Base-by-base conservation (phyloP, 2,329 filamentous ascomycete species). In the Aspergillus sp. region DNA sequence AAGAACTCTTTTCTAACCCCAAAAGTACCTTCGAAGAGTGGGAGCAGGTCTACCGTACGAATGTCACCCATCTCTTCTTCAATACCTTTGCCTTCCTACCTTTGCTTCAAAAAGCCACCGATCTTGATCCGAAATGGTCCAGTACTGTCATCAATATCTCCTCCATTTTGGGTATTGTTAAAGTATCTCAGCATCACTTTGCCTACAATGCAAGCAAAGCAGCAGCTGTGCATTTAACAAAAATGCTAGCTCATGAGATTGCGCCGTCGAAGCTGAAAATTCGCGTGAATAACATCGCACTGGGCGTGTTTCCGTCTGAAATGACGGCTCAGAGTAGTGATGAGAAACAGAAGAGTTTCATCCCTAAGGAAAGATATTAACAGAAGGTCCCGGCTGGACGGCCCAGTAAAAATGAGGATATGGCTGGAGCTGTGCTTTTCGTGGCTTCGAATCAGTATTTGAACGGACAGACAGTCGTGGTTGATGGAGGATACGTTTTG, bases 171-270 rank as follows among this genome's bases (percentile, higher is more conserved):
- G 82, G 78, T 2, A 82, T 87, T 51, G 85, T 88, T 69, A 81
- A 84, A 55, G 73, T 76, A 44, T 74, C 81, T 0, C 81, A 86
- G 7, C 82, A 83, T 19, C 85, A 87, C 28, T 88, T 81, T 66
- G 79, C 80, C 0, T 90, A 90, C 64, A 85, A 83, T 4, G 78
- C 85, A 33, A 83, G 80, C 50, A 90, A 90, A 68, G 85, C 82
- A 1, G 85, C 80, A 0, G 81, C 81, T 0, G 83, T 82, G 4
- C 81, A 87, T 47, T 66, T 88, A 27, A 79, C 81, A 27, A 87
- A 86, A 67, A 76, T 84, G 56, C 74, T 88, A 62, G 78, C 78
- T 5, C 74, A 77, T 7, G 74, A 80, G 53, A 73, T 87, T 55
- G 75, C 77, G 41, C 78, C 78, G 54, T 78, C 78, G 57, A 71